Base-by-base conservation (phyloP, 805 yeast genomes). In the Teunomyces panamensis region DNA sequence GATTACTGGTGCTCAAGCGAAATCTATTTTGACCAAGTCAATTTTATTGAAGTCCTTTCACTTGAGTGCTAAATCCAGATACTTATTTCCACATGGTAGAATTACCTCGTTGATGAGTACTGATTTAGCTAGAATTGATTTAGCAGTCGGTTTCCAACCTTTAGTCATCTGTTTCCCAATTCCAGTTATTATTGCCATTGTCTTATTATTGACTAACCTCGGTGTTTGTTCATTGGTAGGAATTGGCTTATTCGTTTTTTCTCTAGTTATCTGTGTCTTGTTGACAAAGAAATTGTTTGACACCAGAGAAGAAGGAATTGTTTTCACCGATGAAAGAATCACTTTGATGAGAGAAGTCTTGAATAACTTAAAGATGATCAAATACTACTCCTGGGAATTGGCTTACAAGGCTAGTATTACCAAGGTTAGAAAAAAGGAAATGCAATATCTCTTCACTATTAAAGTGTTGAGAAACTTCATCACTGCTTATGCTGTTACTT, bases 361-460 rank as follows among this genome's bases (percentile, higher is more conserved):
- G 48, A 58, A 58, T 43, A 68, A 72, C 55, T 58, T 74, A 51
- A 74, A 74, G 53, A 59, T 73, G 28, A 72, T 74, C 56, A 74
- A 74, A 57, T 74, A 66, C 46, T 74, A 73, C 52, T 73, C 77
- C 10, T 74, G 79, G 79, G 79, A 74, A 57, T 29, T 61, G 45
- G 74, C 79, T 14, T 74, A 74, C 58, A 65, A 66, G 52, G 46
- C 57, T 35, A 62, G 56, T 49, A 65, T 74, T 43, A 59, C 69
- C 28, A 53, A 60, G n/a, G 63, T 65, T n/a, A 60, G 79, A 50
- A 61, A 57, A 28, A 51, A 57, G 16, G 79, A 74, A 58, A 72
- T 73, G 77, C 61, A 60, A 45, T 58, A 63, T 48, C 56, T 70
- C 44, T 71, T 70, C 54, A 65, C 68, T n/a, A 71, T 74, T 50